Evolutionary conservation across 2,329 filamentous ascomycete species (phyloP), one percentile per base, ranked within the genome.

Genomic region (Escovopsis weberi): DNA sequence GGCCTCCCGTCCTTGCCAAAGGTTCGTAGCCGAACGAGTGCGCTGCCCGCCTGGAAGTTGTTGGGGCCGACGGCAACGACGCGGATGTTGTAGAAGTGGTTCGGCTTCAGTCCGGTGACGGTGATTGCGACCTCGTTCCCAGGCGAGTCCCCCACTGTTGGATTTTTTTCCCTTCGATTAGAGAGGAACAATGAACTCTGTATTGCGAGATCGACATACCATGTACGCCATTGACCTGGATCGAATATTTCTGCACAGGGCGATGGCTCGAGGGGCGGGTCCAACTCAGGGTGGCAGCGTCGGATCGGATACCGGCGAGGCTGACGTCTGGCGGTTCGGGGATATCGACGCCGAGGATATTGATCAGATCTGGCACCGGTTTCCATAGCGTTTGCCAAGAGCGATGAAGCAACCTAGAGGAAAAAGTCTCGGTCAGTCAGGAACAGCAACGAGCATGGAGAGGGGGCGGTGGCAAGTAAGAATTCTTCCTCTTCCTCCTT

Each of bases 171-270:
- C 23, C 23, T 23, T 23, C 23, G 23, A 23, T 23, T 23, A 23
- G 23, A 23, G 23, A 23, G 23, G 4, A 23, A 2, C 23, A 23
- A 23, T 23, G 23, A 23, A 23, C 23, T 4, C 23, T 23, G 23
- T 23, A 23, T 9, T 33, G 35, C 32, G n/a, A 33, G 9, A 23
- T 36, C 32, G 12, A 62, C 78, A 60, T 63, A 91, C 85, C 85
- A 65, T 86, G 85, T 37, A 89, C 80, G 36, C 89, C 89, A 61
- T 98, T 96, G 50, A 98, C 80, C 59, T 94, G 85, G 41, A 98
- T 85, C 38, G 89, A 74, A 57, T 94, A 91, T 63, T 88, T 93
- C 42, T 86, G 74, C 42, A 93, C 83, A 3, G 83, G 73, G 34
- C 75, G 71, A 48, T 73, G 75, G 37, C 65, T 60, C 3, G 69